These are phyloP conservation scores for Vitis hybrid DNA, from an alignment of 177 flowering plant genomes.

Conservation along the genomic window DNA sequence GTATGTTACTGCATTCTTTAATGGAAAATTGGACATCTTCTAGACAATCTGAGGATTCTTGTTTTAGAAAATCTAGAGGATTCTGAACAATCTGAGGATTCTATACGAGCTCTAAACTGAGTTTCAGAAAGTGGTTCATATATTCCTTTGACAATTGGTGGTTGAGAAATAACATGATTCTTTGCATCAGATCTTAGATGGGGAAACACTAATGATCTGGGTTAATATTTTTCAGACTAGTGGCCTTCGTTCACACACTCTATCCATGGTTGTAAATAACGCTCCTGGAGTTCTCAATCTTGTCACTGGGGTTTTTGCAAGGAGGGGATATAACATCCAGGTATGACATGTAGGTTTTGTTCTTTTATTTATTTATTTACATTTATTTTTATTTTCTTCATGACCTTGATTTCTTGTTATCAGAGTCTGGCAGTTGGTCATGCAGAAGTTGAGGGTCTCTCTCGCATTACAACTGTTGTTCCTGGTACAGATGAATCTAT, in stretches of 20 bases:
- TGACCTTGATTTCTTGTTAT: slow-evolving; percentile 12
- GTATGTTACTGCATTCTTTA: too few relatives aligned
- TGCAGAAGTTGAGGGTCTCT: slow-evolving; percentile 83
- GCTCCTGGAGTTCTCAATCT: slow-evolving; percentile 93
- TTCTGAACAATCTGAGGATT: too few relatives aligned
- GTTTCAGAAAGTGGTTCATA: too few relatives aligned
- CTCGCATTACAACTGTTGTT: slow-evolving; percentile 96
- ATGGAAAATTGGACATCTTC: too few relatives aligned
- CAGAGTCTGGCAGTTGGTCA: slow-evolving; percentile 99
- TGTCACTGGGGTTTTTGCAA: slow-evolving; percentile 85
- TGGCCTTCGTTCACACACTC: slow-evolving; percentile 89
- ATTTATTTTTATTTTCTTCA: slow-evolving; percentile 3
- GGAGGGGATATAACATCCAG: slow-evolving; percentile 98
- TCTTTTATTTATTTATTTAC: not conserved
- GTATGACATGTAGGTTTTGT: slow-evolving; percentile 20
- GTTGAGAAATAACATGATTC: not conserved
- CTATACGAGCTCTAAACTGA: too few relatives aligned
- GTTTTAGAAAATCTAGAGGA: too few relatives aligned
- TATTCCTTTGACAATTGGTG: not conserved
- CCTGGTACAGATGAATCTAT: slow-evolving; percentile 96
- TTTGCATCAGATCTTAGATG: not conserved
- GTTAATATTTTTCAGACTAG: slow-evolving; percentile 46
- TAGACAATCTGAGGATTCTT: too few relatives aligned
- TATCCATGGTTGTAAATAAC: slow-evolving; percentile 88
- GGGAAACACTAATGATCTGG: slow-evolving; percentile 4